Conservation (phyloP, 1,139 yeast species). For the Pichia sp. region DNA sequence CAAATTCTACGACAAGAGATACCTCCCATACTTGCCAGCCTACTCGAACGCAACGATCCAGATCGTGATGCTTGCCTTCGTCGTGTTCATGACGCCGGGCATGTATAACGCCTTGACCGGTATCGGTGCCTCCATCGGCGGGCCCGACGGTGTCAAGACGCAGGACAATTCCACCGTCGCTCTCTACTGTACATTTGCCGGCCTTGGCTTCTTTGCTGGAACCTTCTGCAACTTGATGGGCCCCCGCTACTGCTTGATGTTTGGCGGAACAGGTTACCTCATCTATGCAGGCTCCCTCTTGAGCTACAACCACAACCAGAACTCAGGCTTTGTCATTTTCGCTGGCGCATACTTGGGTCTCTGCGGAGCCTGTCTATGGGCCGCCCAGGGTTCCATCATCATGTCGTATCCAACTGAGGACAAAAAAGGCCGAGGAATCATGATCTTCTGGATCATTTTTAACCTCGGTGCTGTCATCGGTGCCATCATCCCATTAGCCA, state of each 20-base stretch:
- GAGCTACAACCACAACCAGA: conserved; percentile 44
- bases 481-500: conserved; percentile 49
- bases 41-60: conserved; percentile 46
- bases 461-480: conserved; percentile 63
- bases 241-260: conserved; percentile 42
- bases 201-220: conserved; percentile 58
- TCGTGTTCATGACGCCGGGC: conserved; percentile 52
- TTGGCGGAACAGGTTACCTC: conserved; percentile 57
- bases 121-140: conserved; percentile 44
- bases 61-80: conserved; percentile 45
- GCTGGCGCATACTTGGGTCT: conserved; percentile 61
- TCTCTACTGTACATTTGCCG: conserved; percentile 52
- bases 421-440: conserved; percentile 50
- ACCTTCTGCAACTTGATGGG: conserved; percentile 54
- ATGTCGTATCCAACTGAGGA: conserved; percentile 57
- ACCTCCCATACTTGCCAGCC: conserved; percentile 31
- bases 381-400: conserved; percentile 57
- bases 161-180: conserved; percentile 50
- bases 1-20: conserved; percentile 7
- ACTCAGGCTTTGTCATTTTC: conserved; percentile 51
- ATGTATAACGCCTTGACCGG: conserved; percentile 56
- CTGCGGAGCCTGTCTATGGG: conserved; percentile 56
- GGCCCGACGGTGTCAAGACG: conserved; percentile 9
- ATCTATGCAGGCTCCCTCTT: conserved; percentile 51
- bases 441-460: conserved; percentile 58